Percentiles rank a stretch among this genome's conserved stretches.
These are phyloP conservation scores for Begonia loranthoides DNA, from an alignment of 306 rosid species.

Conservation along the genomic window DNA sequence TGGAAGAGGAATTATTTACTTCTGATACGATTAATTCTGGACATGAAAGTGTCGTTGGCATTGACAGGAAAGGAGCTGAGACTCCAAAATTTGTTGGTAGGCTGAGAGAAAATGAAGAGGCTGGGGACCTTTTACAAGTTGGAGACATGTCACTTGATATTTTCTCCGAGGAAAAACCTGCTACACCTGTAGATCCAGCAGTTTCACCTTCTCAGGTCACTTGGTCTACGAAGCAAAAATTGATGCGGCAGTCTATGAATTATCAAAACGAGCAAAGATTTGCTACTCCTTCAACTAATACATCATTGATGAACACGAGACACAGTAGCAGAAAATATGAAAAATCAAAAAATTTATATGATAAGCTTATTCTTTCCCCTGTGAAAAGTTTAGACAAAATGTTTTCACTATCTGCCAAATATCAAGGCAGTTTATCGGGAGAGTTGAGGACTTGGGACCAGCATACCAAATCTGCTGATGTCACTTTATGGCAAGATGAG, in stretches of 20 bases:
- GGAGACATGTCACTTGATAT: conserved; percentile 16
- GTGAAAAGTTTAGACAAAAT: conserved; percentile 13
- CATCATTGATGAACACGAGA: conserved; percentile 10
- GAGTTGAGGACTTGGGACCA: conserved; percentile 22
- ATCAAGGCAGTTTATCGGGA: conserved; percentile 12
- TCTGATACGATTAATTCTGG: conserved; percentile 18
- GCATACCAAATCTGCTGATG: conserved; percentile 13
- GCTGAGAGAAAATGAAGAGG: conserved; percentile 25
- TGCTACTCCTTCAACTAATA: conserved; percentile 12
- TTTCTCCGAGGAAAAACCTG: conserved; percentile 14
- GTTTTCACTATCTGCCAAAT: conserved; percentile 14
- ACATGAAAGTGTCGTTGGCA: conserved; percentile 18
- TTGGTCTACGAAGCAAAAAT: conserved; percentile 15
- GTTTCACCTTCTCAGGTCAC: conserved; percentile 23
- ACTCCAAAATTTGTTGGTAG: conserved; percentile 16
- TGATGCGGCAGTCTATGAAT: conserved; percentile 15
- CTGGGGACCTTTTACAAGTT: conserved; percentile 10
- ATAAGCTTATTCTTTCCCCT: conserved; percentile 23
- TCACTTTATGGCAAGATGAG: conserved; percentile 14
- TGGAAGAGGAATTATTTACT: conserved; percentile 23
- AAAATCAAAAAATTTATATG: conserved; percentile 7
- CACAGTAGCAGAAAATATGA: conserved; percentile 11
- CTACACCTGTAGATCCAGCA: conserved; percentile 9
- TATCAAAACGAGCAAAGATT: conserved; percentile 13
- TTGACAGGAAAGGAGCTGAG: conserved; percentile 16